A percentile compares a stretch with the other conserved stretches of the same genome.
Conservation (phyloP, 257 asterid genomes). For the Plantago ovata region DNA sequence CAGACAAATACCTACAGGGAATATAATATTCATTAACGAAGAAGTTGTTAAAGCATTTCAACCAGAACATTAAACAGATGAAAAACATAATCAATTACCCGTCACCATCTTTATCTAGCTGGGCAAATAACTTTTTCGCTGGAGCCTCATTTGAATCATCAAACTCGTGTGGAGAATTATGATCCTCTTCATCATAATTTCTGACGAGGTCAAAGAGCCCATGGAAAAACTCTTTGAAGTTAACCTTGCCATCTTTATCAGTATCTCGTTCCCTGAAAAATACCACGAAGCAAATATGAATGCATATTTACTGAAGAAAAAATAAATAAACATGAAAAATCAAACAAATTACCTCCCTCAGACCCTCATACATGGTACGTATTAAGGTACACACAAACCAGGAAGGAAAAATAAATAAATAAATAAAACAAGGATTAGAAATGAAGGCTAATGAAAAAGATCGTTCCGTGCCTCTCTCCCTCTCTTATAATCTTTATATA, state of each 20-base stretch:
- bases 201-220: slow-evolving; percentile 82
- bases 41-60: slow-evolving; percentile 5
- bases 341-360: neutral
- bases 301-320: neutral
- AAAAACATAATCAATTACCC: slow-evolving; percentile 47
- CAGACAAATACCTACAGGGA: slow-evolving; percentile 63
- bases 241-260: slow-evolving; percentile 77
- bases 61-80: neutral
- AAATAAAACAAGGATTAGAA: too few species aligned
- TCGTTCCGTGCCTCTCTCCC: too few species aligned
- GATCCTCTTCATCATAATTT: slow-evolving; percentile 67
- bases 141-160: slow-evolving; percentile 53
- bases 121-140: slow-evolving; percentile 61
- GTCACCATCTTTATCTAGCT: slow-evolving; percentile 90
- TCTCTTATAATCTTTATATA: too few species aligned
- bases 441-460: too few species aligned
- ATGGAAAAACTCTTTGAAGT: slow-evolving; percentile 83
- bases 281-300: neutral
- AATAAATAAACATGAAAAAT: slow-evolving; percentile 1
- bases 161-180: slow-evolving; percentile 41
- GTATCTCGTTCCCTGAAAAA: slow-evolving; percentile 79
- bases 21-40: slow-evolving; percentile 14
- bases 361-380: too few species aligned
- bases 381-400: too few species aligned
- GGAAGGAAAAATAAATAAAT: too few species aligned